These are phyloP conservation scores for Penicillium robsamsonii DNA, from an alignment of 495 filamentous ascomycete genomes.

Conservation along the genomic window DNA sequence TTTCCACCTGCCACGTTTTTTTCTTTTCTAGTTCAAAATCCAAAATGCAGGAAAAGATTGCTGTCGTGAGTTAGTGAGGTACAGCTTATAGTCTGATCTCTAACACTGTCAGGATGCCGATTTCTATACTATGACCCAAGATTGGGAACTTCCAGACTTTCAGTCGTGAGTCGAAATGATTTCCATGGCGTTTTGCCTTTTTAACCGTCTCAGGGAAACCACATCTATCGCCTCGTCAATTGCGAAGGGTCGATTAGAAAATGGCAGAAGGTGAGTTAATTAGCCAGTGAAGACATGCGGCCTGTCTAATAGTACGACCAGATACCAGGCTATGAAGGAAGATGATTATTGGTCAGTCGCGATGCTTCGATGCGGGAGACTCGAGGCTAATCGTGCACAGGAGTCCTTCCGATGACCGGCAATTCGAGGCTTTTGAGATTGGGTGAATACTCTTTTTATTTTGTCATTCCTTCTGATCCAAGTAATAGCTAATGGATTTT, in stretches of 20 bases:
- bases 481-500: neutral
- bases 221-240: neutral
- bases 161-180: neutral
- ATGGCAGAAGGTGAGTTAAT: neutral
- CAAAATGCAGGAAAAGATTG: neutral
- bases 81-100: neutral
- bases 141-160: neutral
- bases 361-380: neutral
- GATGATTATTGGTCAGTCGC: constrained; percentile 15
- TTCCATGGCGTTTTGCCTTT: neutral
- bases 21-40: too few species aligned
- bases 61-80: neutral
- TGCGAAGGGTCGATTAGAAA: neutral
- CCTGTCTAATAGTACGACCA: neutral
- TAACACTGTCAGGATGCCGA: neutral
- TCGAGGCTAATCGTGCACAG: neutral
- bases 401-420: constrained; percentile 1
- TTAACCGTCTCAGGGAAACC: constrained; percentile 1
- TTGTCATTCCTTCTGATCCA: too few species aligned
- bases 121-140: neutral
- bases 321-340: constrained; percentile 12
- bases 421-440: constrained; percentile 3
- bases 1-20: constrained; percentile 5
- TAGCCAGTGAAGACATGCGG: neutral
- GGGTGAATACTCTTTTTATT: neutral